Evolutionary conservation across 78 protist genomes (phyloP).

Genomic region (Protostelium mycophagum): DNA sequence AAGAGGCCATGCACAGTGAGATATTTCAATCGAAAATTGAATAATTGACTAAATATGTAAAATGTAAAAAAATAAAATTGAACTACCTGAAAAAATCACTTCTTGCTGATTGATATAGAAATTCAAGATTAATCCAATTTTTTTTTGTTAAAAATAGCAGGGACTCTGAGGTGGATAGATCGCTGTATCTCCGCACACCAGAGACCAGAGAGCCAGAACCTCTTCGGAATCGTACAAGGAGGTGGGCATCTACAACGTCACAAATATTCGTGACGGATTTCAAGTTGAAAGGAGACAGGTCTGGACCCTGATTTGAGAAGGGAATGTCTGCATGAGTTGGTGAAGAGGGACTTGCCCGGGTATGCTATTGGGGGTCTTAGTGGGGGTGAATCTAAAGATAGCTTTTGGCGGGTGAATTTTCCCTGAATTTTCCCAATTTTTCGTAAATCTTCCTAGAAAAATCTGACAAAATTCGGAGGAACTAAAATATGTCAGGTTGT

Average conservation of each 20-base stretch:
- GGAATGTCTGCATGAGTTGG: constrained; percentile 67
- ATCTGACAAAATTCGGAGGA: constrained; percentile 5
- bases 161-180: constrained; percentile 96
- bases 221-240: constrained; percentile 95
- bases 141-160: too few species aligned
- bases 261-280: neutral
- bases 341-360: constrained; percentile 82
- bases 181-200: constrained; percentile 88
- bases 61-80: too few species aligned
- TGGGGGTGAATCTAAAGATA: constrained; percentile 92
- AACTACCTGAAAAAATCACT: neutral
- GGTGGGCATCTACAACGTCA: neutral
- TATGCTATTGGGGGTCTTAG: constrained; percentile 95
- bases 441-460: neutral
- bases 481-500: constrained; percentile 20
- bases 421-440: neutral
- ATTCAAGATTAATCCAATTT: too few species aligned
- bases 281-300: constrained; percentile 49
- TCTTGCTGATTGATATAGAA: neutral
- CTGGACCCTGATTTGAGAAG: constrained; percentile 66
- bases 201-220: constrained; percentile 47
- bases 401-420: constrained; percentile 61
- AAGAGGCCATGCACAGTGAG: constrained; percentile 82
- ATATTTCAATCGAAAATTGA: too few species aligned
- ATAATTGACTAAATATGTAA: too few species aligned